Conservation (phyloP, 2,329 filamentous ascomycete species). For the Trichothecium roseum region DNA sequence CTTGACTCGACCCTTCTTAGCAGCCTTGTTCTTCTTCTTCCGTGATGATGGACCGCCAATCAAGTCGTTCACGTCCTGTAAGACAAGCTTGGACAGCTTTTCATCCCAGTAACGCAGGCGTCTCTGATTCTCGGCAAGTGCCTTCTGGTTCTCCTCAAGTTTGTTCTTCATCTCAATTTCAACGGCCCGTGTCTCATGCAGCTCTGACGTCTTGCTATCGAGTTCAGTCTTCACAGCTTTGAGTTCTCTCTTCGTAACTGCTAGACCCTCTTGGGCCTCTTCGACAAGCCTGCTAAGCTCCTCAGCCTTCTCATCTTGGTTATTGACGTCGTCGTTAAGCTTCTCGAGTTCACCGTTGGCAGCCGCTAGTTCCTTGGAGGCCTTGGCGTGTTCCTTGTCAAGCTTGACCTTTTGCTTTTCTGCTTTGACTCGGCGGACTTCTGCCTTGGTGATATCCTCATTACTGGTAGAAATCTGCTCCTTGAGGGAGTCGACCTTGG, state of each 20-base stretch:
- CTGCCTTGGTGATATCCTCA: slow-evolving; percentile 75
- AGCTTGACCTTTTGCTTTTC: slow-evolving; percentile 87
- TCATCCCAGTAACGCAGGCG: slow-evolving; percentile 79
- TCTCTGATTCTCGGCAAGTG: slow-evolving; percentile 75
- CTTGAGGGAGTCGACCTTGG: slow-evolving; percentile 81
- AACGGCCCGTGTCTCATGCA: slow-evolving; percentile 78
- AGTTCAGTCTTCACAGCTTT: slow-evolving; percentile 71
- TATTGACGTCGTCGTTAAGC: slow-evolving; percentile 67
- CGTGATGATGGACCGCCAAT: slow-evolving; percentile 24
- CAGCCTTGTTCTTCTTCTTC: slow-evolving; percentile 8
- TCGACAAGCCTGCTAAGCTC: slow-evolving; percentile 65
- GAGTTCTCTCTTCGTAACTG: slow-evolving; percentile 71
- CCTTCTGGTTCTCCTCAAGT: slow-evolving; percentile 91
- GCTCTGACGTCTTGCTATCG: slow-evolving; percentile 72
- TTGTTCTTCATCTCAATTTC: slow-evolving; percentile 99
- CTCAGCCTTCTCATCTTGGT: slow-evolving; percentile 66
- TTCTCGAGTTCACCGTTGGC: slow-evolving; percentile 64
- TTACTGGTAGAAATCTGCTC: slow-evolving; percentile 72
- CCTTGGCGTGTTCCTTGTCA: slow-evolving; percentile 70
- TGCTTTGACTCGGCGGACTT: slow-evolving; percentile 82
- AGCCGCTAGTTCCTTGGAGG: slow-evolving; percentile 66
- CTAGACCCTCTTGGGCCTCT: slow-evolving; percentile 69
- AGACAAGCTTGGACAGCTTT: slow-evolving; percentile 70
- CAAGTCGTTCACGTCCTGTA: slow-evolving; percentile 73
- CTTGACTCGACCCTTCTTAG: slow-evolving; percentile 15